Evolutionary conservation across 1,284 basidiomycete genomes (phyloP), one percentile per base, ranked within the genome.

Genomic region (Stygiomarasmius scandens): DNA sequence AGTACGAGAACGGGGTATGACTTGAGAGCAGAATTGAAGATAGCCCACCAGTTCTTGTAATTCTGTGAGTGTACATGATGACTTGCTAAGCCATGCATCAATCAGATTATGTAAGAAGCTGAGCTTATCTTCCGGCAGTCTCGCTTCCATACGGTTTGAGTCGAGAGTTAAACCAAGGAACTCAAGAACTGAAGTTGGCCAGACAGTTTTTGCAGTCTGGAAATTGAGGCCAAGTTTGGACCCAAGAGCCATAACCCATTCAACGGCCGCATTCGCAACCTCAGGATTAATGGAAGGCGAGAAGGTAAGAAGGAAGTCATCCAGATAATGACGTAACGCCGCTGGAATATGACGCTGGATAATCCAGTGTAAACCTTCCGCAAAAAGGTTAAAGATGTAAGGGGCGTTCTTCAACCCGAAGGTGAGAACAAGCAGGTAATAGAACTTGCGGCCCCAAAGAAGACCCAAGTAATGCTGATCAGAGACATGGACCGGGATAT

Each of bases 331-430:
- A 24, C 57, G 60, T 27, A 67, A 48, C 10, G 20, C 23, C 41
- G 62, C 61, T 1, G 67, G 64, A 52, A 71, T 56, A 54, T 70
- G 68, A 11, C 59, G 58, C 10, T 54, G 45, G 56, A 74, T 63
- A 41, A 74, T 71, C 71, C 71, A 74, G 55, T 73, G 71, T 2
- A 71, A 60, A 14, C 62, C 71, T 58, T 73, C 71, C 1, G 71
- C 66, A 55, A 74, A 71, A 9, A 72, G 64, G 57, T 78, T 77
- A 63, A 76, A 78, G 16, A 77, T 74, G 56, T 76, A 77, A 0
- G 72, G 76, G 2, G 74, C 68, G 4, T 66, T 66, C 1, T 61
- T 41, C 4, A 67, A 57, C 11, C 71, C 68, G 58, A 66, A 64
- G 38, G 54, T 60, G 47, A 55, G 55, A 59, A 44, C 54, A 20